Base-by-base conservation (phyloP, 106 monocot genomes). In the Dioscorea zingiberensis region DNA sequence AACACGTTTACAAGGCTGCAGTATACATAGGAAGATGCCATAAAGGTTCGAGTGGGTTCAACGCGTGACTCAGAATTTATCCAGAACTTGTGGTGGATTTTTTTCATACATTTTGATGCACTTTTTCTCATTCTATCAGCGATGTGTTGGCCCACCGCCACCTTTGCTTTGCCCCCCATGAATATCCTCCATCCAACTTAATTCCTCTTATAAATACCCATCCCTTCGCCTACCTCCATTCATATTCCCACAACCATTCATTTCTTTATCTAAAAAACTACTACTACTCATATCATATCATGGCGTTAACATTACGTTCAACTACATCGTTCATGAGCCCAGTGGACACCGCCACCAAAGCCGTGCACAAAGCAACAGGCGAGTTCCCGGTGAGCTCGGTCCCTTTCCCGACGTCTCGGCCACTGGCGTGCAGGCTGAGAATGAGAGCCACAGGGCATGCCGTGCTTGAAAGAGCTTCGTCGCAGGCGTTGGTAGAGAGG, bases 221-320 rank as follows among this genome's bases (percentile, higher is more conserved):
- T n/a, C n/a, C n/a, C n/a, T n/a, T n/a, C n/a, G n/a, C n/a, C n/a
- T n/a, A n/a, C n/a, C n/a, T n/a, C n/a, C n/a, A n/a, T n/a, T n/a
- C n/a, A n/a, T n/a, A n/a, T n/a, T n/a, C n/a, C n/a, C n/a, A n/a
- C n/a, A n/a, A n/a, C n/a, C n/a, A n/a, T n/a, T n/a, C n/a, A 30
- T 30, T 7, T 30, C 30, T 30, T 7, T 30, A n/a, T 18, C 53
- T 47, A 47, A 13, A 47, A 54, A 54, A 11, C 53, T 18, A 3
- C 17, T 3, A 13, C 53, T 18, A 3, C 53, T 13, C 53, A 4
- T 54, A 55, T 22, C 2, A 8, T 3, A 10, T 55, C 64, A 83
- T 83, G 83, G 71, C 78, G 13, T 56, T 72, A 47, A 75, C 75
- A 24, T 53, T 79, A 27, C 78, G 73, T 45, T 71, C 58, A n/a